Base-by-base conservation (phyloP, 2,329 filamentous ascomycete species). In the Diaporthe citriasiana region DNA sequence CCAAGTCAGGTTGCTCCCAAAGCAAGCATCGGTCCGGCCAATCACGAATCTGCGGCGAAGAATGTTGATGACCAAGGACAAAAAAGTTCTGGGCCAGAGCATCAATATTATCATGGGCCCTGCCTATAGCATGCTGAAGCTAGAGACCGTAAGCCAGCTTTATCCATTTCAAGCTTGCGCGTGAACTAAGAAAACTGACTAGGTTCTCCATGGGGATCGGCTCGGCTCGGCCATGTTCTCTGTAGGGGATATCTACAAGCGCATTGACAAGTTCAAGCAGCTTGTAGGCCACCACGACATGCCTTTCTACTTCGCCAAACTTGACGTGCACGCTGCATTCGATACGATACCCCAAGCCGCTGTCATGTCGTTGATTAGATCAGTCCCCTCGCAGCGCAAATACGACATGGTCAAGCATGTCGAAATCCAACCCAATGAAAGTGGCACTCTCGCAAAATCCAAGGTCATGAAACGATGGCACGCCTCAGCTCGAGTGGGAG, bases 311-410 rank as follows among this genome's bases (percentile, higher is more conserved):
- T 97, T 98, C 83, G 95, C 92, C 75, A 99, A 99, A 81, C 87
- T 97, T 17, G 97, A 99, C 80, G 95, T 99, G 27, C 90, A 94
- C 80, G 91, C 94, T 2, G 97, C 96, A 78, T 99, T 98, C 81
- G 97, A 99, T 82, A 98, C 94, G 0, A 98, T 99, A 57, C 97
- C 97, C 0, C 97, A 98, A 81, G 83, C 89, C 35, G 90, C 91
- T 0, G 86, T 98, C 25, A 80, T 98, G 45, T 81, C 86, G 33
- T 85, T 98, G 35, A 89, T 97, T 76, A 82, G 76, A 73, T 91
- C 80, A 70, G 90, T 89, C 76, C 90, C 82, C 76, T 85, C 84
- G 17, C 85, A 93, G 73, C 82, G 87, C 4, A 84, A 85, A 30
- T 99, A 99, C 80, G 87, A 88, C 10, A 88, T 97, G 63, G 88